A percentile compares a stretch with the other conserved stretches of the same genome.
phyloP scores from a whole-genome alignment of 495 filamentous ascomycete species.

The Tuber calosporum region DNA sequence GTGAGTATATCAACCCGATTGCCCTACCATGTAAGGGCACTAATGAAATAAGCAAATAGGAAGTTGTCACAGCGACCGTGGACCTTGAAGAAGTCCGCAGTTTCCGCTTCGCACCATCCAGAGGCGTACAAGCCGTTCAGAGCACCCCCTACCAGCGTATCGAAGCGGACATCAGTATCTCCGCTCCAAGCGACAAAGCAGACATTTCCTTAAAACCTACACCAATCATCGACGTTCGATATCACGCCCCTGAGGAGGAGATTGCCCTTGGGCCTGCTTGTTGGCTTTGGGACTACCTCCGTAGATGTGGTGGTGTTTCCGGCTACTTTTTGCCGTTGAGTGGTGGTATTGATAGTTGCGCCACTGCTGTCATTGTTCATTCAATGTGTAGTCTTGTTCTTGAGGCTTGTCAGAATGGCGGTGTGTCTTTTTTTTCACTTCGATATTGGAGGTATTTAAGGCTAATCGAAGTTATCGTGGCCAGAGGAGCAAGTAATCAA shows the following conservation, averaged over 20 bases:
- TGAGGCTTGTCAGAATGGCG: constrained; percentile 55
- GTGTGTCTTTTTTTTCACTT: constrained; percentile 29
- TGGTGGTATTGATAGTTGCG: constrained; percentile 68
- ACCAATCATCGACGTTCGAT: constrained; percentile 45
- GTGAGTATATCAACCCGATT: constrained; percentile 11
- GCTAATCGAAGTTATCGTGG: constrained; percentile 4
- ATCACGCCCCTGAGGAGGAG: constrained; percentile 60
- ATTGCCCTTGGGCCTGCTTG: constrained; percentile 48
- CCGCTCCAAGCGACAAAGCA: constrained; percentile 33
- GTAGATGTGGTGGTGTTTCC: constrained; percentile 53
- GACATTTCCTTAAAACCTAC: constrained; percentile 46
- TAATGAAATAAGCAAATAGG: constrained; percentile 41
- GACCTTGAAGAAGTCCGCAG: constrained; percentile 69
- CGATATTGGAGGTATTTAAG: neutral
- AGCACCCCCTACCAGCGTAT: constrained; percentile 44
- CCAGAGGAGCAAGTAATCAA: constrained; percentile 58
- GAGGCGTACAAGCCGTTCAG: constrained; percentile 53
- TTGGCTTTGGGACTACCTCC: constrained; percentile 82
- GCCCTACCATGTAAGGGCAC: neutral
- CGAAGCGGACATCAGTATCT: constrained; percentile 45
- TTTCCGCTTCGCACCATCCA: constrained; percentile 49
- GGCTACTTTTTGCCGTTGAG: constrained; percentile 53
- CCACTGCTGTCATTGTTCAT: constrained; percentile 61
- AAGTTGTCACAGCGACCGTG: constrained; percentile 71
- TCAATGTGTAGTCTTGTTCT: constrained; percentile 73